Percentiles rank a stretch among this genome's conserved stretches.
Evolutionary conservation across 768 basidiomycete genomes (phyloP).

Genomic region (Auricularia cornea): DNA sequence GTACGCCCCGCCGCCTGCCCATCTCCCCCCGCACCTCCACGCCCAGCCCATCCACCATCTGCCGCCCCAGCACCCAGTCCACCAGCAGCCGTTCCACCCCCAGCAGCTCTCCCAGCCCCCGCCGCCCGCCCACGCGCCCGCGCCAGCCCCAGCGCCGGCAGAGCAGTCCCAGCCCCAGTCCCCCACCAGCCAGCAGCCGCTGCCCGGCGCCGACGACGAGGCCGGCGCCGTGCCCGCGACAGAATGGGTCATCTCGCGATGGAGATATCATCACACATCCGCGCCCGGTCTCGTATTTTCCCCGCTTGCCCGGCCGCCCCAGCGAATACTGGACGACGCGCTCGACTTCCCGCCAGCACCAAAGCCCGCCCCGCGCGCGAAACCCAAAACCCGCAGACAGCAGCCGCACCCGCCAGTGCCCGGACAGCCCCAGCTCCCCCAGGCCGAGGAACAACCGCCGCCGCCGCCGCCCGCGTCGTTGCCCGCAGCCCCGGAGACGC

Average conservation of each 20-base stretch:
- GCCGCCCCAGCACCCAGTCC: conserved; percentile 9
- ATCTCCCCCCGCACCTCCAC: conserved; percentile 22
- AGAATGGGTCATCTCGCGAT: background rate
- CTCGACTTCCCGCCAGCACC: conserved; percentile 38
- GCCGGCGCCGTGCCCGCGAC: background rate
- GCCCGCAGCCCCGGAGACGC: conserved; percentile 13
- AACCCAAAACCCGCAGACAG: conserved; percentile 38
- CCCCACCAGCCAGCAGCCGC: too few species aligned
- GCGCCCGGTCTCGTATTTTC: background rate
- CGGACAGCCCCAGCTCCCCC: conserved; percentile 1
- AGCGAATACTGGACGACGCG: conserved; percentile 1
- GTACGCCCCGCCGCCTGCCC: conserved; percentile 16
- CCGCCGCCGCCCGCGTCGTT: conserved; percentile 14
- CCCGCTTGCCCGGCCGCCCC: background rate
- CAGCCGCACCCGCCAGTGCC: conserved; percentile 5
- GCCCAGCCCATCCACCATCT: conserved; percentile 14
- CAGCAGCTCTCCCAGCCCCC: conserved; percentile 25
- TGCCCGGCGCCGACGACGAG: conserved; percentile 7
- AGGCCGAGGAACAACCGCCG: background rate
- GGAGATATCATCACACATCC: background rate
- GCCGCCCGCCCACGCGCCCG: conserved; percentile 14
- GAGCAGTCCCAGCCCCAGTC: conserved; percentile 21
- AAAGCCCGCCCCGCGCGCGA: conserved; percentile 44
- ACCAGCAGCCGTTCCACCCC: conserved; percentile 20
- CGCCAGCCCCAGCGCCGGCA: conserved; percentile 17